These are phyloP conservation scores for Pluteus cervinus DNA, from an alignment of 768 basidiomycete species.

Conservation along the genomic window DNA sequence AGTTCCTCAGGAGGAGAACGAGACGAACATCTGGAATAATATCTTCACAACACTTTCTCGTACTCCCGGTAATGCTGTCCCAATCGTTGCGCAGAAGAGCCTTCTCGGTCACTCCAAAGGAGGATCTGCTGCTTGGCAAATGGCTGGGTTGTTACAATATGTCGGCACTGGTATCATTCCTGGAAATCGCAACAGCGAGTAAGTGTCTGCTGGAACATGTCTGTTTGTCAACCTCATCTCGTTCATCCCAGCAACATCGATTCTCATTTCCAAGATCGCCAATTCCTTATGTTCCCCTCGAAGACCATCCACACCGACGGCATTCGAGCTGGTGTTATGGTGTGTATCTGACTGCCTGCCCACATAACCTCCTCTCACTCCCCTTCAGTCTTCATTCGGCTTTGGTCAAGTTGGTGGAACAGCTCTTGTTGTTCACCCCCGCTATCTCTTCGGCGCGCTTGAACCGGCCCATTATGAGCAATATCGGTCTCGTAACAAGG, in stretches of 20 bases:
- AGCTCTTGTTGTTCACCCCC: slow-evolving; percentile 83
- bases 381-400: slow-evolving; percentile 82
- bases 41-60: slow-evolving; percentile 86
- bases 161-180: slow-evolving; percentile 84
- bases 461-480: slow-evolving; percentile 70
- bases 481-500: slow-evolving; percentile 68
- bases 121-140: slow-evolving; percentile 97
- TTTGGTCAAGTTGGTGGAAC: slow-evolving; percentile 99
- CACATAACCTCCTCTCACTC: slow-evolving; percentile 5
- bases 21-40: slow-evolving; percentile 95
- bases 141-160: slow-evolving; percentile 86
- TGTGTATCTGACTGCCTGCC: too few relatives aligned
- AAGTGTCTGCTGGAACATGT: slow-evolving; percentile 28
- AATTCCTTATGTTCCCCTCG: slow-evolving; percentile 95
- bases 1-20: slow-evolving; percentile 79
- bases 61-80: slow-evolving; percentile 93
- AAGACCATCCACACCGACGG: slow-evolving; percentile 94
- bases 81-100: slow-evolving; percentile 96
- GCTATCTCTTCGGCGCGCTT: slow-evolving; percentile 81
- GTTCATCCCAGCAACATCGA: slow-evolving; percentile 78
- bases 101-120: slow-evolving; percentile 97
- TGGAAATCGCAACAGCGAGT: slow-evolving; percentile 96
- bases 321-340: slow-evolving; percentile 83
- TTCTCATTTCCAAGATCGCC: slow-evolving; percentile 83
- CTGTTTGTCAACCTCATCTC: background rate